Evolutionary conservation across 148 eudicot species (phyloP).

Genomic region (Persicaria maculosa): DNA sequence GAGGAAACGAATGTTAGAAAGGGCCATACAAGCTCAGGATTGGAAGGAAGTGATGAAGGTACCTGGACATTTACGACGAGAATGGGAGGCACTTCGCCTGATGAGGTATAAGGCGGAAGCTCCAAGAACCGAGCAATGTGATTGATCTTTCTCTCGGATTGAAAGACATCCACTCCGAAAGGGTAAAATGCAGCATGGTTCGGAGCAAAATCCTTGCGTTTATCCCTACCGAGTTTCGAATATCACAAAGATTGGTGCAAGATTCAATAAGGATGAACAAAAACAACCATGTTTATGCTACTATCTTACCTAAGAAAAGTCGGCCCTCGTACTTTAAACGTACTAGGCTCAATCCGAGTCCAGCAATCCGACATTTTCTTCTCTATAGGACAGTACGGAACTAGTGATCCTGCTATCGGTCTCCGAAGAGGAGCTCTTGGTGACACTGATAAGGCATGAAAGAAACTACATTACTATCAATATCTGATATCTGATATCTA

Average conservation of each 20-base stretch:
- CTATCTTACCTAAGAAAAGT: constrained; percentile 56
- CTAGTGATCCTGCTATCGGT: constrained; percentile 85
- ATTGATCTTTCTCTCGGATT: constrained; percentile 67
- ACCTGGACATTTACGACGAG: constrained; percentile 94
- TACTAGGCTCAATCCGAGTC: constrained; percentile 74
- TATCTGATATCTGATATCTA: background rate
- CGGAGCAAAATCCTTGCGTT: constrained; percentile 74
- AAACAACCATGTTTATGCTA: background rate
- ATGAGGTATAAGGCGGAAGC: constrained; percentile 55
- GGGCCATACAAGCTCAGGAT: background rate
- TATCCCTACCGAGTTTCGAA: constrained; percentile 43
- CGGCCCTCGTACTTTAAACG: constrained; percentile 73
- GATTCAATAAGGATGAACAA: background rate
- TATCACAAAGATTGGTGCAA: background rate
- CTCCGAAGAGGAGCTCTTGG: constrained; percentile 66
- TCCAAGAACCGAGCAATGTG: constrained; percentile 89
- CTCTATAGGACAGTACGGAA: constrained; percentile 66
- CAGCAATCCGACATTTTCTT: constrained; percentile 81
- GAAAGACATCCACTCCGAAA: constrained; percentile 82
- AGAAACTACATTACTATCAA: background rate
- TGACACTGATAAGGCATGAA: constrained; percentile 35
- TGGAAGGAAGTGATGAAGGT: background rate
- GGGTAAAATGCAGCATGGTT: constrained; percentile 69
- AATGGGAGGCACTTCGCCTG: constrained; percentile 50
- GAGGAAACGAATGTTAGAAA: background rate